Conservation (phyloP, 75 land plant species). For the Larix kaempferi region DNA sequence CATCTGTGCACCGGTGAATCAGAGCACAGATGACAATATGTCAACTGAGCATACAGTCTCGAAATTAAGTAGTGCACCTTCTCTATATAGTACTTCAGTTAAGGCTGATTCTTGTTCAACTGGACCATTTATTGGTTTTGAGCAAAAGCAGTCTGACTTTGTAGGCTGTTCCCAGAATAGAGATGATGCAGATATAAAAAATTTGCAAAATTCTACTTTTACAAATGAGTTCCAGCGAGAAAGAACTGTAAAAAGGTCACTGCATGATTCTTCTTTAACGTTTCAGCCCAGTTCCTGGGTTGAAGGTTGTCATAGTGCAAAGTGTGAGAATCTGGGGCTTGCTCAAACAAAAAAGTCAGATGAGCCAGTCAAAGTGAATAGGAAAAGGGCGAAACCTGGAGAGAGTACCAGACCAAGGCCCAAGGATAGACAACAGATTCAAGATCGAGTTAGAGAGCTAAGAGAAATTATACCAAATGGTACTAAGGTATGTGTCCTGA, state of each 20-base stretch:
- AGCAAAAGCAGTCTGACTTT: slow-evolving; percentile 15
- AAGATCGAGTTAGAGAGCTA: slow-evolving; percentile 82
- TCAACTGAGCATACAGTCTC: slow-evolving; percentile 47
- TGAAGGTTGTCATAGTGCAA: slow-evolving; percentile 32
- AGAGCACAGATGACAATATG: slow-evolving; percentile 30
- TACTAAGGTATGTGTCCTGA: slow-evolving; percentile 50
- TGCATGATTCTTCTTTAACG: slow-evolving; percentile 17
- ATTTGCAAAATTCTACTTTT: slow-evolving; percentile 11
- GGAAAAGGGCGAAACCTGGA: slow-evolving; percentile 79
- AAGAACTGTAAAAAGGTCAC: slow-evolving; percentile 19
- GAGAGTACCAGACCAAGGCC: slow-evolving; percentile 85
- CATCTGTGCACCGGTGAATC: slow-evolving; percentile 14
- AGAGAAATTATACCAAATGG: slow-evolving; percentile 89
- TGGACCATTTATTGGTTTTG: slow-evolving; percentile 4
- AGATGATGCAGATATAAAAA: slow-evolving; percentile 9
- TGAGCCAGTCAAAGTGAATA: slow-evolving; percentile 36
- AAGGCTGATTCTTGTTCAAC: slow-evolving; percentile 11
- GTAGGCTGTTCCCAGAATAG: slow-evolving; percentile 13
- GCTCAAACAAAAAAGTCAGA: slow-evolving; percentile 37
- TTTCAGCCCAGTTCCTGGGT: slow-evolving; percentile 50
- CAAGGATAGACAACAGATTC: slow-evolving; percentile 93
- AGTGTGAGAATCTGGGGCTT: slow-evolving; percentile 29
- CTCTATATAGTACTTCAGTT: slow-evolving; percentile 16
- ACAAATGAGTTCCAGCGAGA: neutral
- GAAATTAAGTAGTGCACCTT: slow-evolving; percentile 22